These are phyloP conservation scores for Boletellus emodensis DNA, from an alignment of 768 basidiomycete genomes.

Conservation along the genomic window DNA sequence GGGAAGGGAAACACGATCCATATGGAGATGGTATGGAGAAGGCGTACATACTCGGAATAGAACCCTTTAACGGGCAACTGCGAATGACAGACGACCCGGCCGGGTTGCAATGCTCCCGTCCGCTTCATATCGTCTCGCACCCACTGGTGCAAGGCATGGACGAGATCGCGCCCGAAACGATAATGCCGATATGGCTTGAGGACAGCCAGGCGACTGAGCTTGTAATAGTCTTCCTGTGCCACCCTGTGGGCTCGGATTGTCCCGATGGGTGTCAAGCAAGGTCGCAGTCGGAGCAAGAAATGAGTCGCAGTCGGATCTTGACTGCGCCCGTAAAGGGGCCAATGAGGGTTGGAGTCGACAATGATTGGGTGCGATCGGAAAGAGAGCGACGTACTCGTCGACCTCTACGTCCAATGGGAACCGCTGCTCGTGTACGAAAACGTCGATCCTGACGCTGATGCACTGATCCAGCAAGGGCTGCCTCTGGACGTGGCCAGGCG, in stretches of 20 bases:
- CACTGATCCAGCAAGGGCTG: constrained; percentile 60
- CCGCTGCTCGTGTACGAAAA: constrained; percentile 46
- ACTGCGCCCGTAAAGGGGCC: constrained; percentile 37
- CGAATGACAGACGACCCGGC: constrained; percentile 58
- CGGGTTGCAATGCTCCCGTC: constrained; percentile 24
- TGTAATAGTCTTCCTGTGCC: constrained; percentile 49
- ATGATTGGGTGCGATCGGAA: constrained; percentile 4
- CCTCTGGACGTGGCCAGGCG: constrained; percentile 33
- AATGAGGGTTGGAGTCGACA: constrained; percentile 8
- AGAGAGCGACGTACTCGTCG: constrained; percentile 53
- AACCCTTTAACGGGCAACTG: constrained; percentile 68
- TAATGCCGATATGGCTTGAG: constrained; percentile 58
- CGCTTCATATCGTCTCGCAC: constrained; percentile 38
- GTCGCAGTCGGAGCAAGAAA: constrained; percentile 65
- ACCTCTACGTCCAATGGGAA: constrained; percentile 74
- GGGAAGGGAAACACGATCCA: constrained; percentile 10
- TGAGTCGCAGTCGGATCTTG: constrained; percentile 63
- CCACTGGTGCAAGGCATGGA: constrained; percentile 60
- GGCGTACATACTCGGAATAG: constrained; percentile 65
- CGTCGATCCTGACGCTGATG: constrained; percentile 46
- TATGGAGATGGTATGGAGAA: constrained; percentile 8
- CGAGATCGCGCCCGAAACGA: constrained; percentile 64
- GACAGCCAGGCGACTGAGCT: constrained; percentile 69
- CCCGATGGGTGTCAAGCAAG: constrained; percentile 59
- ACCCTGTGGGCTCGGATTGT: constrained; percentile 55